These are phyloP conservation scores for Candida taoyuanica DNA, from an alignment of 805 yeast genomes.

Conservation along the genomic window DNA sequence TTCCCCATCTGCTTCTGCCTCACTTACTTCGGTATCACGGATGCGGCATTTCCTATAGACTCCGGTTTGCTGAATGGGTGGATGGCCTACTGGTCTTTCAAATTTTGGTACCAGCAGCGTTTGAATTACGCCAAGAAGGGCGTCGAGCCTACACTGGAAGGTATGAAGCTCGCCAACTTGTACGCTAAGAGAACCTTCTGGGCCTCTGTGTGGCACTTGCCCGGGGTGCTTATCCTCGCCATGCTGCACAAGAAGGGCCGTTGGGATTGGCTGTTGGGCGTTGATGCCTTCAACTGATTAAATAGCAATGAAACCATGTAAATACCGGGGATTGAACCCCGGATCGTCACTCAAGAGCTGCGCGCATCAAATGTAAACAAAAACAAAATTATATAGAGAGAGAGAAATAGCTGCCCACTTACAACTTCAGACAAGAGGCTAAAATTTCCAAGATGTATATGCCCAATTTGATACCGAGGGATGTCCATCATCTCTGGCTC, in stretches of 20 bases:
- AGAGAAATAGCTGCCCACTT: too few species aligned
- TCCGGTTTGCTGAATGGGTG: constrained; percentile 80
- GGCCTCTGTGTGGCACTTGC: constrained; percentile 93
- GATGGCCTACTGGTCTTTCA: constrained; percentile 73
- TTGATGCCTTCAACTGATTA: constrained; percentile 15
- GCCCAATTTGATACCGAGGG: constrained; percentile 42
- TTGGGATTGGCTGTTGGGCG: constrained; percentile 70
- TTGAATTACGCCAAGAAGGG: constrained; percentile 41
- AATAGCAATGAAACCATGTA: background rate
- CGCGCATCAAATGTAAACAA: background rate
- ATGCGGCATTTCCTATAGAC: constrained; percentile 74
- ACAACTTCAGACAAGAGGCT: too few species aligned
- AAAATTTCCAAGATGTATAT: too few species aligned
- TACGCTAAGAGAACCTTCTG: constrained; percentile 86
- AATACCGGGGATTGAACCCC: background rate
- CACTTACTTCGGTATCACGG: constrained; percentile 75
- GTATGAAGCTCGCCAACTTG: constrained; percentile 51
- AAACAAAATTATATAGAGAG: too few species aligned
- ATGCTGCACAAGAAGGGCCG: constrained; percentile 94
- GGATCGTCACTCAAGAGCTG: background rate
- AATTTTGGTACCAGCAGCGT: constrained; percentile 83
- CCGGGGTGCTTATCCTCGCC: constrained; percentile 83
- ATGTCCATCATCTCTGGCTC: constrained; percentile 43
- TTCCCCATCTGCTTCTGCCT: constrained; percentile 88
- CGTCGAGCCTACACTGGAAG: constrained; percentile 46